Conservation (phyloP, 164 flowering plant genomes). For the Kalanchoe fedtschenkoi region DNA sequence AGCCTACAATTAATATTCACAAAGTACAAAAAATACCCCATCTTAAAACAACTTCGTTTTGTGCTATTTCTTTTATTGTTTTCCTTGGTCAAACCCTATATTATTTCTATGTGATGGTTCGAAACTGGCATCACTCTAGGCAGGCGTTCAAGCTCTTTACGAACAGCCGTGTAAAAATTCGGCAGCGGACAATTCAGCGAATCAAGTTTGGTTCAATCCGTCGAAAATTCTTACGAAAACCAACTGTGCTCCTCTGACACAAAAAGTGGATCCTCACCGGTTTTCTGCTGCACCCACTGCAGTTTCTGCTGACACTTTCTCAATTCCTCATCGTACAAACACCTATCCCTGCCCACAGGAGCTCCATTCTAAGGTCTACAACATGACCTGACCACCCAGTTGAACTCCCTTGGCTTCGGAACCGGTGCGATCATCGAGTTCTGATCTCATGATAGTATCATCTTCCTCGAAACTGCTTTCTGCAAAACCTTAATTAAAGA, state of each 20-base stretch:
- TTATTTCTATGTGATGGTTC: too few relatives aligned
- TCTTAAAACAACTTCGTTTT: too few relatives aligned
- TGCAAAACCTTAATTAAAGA: conserved; percentile 26
- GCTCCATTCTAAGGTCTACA: conserved; percentile 18
- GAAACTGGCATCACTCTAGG: conserved; percentile 55
- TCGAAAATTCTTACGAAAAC: conserved; percentile 94
- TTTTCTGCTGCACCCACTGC: conserved; percentile 80
- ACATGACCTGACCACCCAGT: conserved; percentile 27
- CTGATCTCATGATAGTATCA: conserved; percentile 28
- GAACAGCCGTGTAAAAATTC: conserved; percentile 45
- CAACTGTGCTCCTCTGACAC: conserved; percentile 70
- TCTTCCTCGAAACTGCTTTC: conserved; percentile 38
- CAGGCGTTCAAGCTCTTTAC: conserved; percentile 54
- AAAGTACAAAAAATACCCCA: too few relatives aligned
- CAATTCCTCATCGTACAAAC: conserved; percentile 51
- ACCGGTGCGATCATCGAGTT: conserved; percentile 52
- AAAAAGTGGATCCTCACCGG: conserved; percentile 78
- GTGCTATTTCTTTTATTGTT: too few relatives aligned
- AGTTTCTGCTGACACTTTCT: too few relatives aligned
- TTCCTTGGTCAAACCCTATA: too few relatives aligned
- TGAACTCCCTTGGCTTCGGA: conserved; percentile 28
- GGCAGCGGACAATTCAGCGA: conserved; percentile 60
- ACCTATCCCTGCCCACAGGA: conserved; percentile 40
- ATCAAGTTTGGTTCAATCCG: conserved; percentile 95
- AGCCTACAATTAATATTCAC: too few relatives aligned